Evolutionary conservation across 2,329 filamentous ascomycete species (phyloP).

Genomic region (Talaromyces sp.): DNA sequence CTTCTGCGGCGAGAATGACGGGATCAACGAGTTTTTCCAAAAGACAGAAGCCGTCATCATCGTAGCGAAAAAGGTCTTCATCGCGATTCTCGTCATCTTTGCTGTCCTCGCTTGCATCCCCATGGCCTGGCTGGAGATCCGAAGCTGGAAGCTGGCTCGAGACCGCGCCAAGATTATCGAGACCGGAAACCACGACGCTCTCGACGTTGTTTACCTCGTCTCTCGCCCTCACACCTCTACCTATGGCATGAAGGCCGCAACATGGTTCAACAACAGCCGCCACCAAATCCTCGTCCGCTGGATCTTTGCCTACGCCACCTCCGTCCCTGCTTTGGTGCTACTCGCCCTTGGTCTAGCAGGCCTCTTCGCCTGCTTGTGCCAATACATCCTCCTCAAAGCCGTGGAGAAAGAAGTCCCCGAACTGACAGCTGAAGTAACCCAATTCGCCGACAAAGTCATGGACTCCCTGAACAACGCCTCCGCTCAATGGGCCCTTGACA

Average conservation of each 20-base stretch:
- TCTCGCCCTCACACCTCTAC: constrained; percentile 75
- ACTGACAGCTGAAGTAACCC: constrained; percentile 70
- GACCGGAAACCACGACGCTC: constrained; percentile 65
- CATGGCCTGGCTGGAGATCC: constrained; percentile 78
- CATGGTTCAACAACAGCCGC: constrained; percentile 60
- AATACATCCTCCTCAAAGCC: constrained; percentile 71
- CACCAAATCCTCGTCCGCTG: constrained; percentile 74
- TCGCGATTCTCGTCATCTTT: constrained; percentile 68
- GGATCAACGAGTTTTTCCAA: constrained; percentile 80
- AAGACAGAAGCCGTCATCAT: constrained; percentile 65
- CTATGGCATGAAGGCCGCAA: constrained; percentile 68
- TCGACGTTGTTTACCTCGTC: constrained; percentile 86
- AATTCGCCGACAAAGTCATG: constrained; percentile 77
- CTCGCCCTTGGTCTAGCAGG: constrained; percentile 79
- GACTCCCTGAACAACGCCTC: constrained; percentile 70
- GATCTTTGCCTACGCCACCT: constrained; percentile 84
- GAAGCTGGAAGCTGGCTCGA: constrained; percentile 71
- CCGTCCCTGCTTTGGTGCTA: constrained; percentile 79
- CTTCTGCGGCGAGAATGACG: constrained; percentile 85
- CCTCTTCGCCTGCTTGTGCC: constrained; percentile 77
- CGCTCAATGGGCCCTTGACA: constrained; percentile 69
- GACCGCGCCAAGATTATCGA: constrained; percentile 66
- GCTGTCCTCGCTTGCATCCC: constrained; percentile 72
- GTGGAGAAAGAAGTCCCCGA: constrained; percentile 75
- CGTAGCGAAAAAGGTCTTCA: constrained; percentile 70